Conservation (phyloP, 306 rosid species). For the Vachellia pachyceras region DNA sequence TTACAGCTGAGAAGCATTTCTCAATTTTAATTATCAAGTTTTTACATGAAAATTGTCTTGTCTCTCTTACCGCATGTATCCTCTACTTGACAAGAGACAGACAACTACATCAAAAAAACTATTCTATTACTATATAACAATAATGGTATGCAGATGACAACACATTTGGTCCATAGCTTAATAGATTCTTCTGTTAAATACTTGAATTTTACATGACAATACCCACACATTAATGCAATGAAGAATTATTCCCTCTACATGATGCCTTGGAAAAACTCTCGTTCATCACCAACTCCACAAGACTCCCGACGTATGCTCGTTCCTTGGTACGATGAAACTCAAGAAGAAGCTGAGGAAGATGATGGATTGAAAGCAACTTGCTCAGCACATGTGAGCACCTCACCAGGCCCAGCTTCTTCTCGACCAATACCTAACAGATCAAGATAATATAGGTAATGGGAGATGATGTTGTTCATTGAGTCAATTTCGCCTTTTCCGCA, state of each 20-base stretch:
- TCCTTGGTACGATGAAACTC: background rate
- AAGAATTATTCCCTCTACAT: background rate
- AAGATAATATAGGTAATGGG: constrained; percentile 80
- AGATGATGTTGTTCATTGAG: constrained; percentile 72
- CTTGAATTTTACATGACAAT: background rate
- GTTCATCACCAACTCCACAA: background rate
- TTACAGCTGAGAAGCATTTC: background rate
- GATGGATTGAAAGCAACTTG: constrained; percentile 79
- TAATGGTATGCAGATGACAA: background rate
- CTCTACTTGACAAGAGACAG: background rate
- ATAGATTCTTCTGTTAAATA: background rate
- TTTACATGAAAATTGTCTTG: background rate
- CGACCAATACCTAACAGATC: constrained; percentile 79
- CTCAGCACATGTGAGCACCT: constrained; percentile 74
- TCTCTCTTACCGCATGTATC: background rate
- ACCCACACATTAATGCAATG: background rate
- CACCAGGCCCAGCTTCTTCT: constrained; percentile 73
- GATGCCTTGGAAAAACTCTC: background rate
- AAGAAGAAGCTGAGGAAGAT: constrained; percentile 13
- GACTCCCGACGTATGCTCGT: background rate
- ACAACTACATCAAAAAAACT: background rate
- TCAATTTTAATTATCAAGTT: too few species aligned
- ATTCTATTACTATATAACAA: background rate
- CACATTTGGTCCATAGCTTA: background rate
- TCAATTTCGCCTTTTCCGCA: constrained; percentile 87